A percentile compares a stretch with the other conserved stretches of the same genome.
Evolutionary conservation across 23 red algal species (phyloP).

Genomic region (Gracilaria gracilis): DNA sequence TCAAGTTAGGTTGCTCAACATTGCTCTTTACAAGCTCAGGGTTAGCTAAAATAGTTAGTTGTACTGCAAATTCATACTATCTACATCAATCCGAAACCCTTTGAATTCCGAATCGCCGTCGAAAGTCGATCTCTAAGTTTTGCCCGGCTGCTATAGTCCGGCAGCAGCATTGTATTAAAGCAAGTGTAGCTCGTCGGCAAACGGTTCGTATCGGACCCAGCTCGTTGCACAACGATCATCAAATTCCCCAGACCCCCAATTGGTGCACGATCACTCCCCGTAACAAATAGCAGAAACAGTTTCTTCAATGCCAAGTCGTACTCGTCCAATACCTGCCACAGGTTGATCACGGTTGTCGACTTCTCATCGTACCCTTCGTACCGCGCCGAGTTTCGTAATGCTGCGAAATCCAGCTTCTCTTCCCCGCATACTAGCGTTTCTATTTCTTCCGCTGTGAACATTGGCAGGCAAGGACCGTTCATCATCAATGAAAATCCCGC

Average conservation of each 20-base stretch:
- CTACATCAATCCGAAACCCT: conserved; percentile 94
- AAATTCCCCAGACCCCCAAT: conserved; percentile 90
- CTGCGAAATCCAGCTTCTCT: conserved; percentile 86
- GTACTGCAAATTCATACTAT: neutral
- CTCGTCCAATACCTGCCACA: conserved; percentile 91
- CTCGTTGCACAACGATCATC: conserved; percentile 85
- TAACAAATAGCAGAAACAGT: conserved; percentile 89
- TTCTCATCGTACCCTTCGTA: conserved; percentile 91
- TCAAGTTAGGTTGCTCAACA: neutral
- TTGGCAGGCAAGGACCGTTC: conserved; percentile 41
- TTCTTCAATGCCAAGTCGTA: conserved; percentile 74
- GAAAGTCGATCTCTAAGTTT: conserved; percentile 79
- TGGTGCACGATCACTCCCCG: conserved; percentile 87
- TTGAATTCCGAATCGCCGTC: conserved; percentile 88
- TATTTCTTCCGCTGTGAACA: conserved; percentile 86
- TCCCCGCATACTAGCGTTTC: conserved; percentile 92
- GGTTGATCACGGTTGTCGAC: conserved; percentile 64
- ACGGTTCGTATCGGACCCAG: conserved; percentile 82
- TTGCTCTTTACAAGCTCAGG: neutral
- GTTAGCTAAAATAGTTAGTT: conserved; percentile 21
- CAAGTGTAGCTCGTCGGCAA: conserved; percentile 97
- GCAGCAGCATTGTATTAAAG: conserved; percentile 95
- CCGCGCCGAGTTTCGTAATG: conserved; percentile 61
- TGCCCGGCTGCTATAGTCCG: conserved; percentile 81
- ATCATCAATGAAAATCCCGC: conserved; percentile 84